A percentile compares a stretch with the other conserved stretches of the same genome.
phyloP scores from a whole-genome alignment of 2,329 filamentous ascomycete species.

The Xylariaceae sp. region DNA sequence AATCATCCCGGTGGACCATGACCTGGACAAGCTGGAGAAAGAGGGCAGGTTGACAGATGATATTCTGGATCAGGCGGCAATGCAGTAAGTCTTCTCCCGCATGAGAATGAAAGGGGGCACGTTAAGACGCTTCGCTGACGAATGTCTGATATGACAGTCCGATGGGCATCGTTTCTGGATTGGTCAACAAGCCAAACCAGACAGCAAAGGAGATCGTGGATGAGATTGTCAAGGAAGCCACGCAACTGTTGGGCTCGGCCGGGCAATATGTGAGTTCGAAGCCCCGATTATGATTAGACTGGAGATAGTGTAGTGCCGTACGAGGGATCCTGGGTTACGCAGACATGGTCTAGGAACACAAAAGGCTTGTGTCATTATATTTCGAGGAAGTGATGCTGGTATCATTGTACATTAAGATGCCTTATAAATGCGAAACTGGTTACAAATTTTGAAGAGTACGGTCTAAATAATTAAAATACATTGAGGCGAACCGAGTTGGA shows the following conservation, averaged over 20 bases:
- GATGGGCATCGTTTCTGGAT: slow-evolving; percentile 7
- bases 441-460: too few relatives aligned
- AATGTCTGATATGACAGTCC: slow-evolving; percentile 2
- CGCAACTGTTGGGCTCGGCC: slow-evolving; percentile 2
- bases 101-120: background rate
- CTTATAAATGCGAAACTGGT: too few relatives aligned
- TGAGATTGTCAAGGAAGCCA: slow-evolving; percentile 7
- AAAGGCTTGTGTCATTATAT: too few relatives aligned
- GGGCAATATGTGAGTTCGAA: slow-evolving; percentile 2
- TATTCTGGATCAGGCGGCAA: slow-evolving; percentile 7
- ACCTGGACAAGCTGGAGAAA: slow-evolving; percentile 8
- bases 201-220: slow-evolving; percentile 9
- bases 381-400: too few relatives aligned
- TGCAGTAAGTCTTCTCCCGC: background rate
- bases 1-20: slow-evolving; percentile 68
- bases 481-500: too few relatives aligned
- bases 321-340: too few relatives aligned
- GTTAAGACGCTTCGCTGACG: background rate
- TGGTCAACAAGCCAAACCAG: slow-evolving; percentile 8
- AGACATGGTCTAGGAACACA: too few relatives aligned
- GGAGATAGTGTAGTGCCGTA: too few relatives aligned
- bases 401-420: too few relatives aligned
- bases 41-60: slow-evolving; percentile 11
- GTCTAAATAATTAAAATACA: too few relatives aligned
- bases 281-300: too few relatives aligned